Conservation (phyloP, 75 land plant genomes). For the Chamaecyparis obtusa region DNA sequence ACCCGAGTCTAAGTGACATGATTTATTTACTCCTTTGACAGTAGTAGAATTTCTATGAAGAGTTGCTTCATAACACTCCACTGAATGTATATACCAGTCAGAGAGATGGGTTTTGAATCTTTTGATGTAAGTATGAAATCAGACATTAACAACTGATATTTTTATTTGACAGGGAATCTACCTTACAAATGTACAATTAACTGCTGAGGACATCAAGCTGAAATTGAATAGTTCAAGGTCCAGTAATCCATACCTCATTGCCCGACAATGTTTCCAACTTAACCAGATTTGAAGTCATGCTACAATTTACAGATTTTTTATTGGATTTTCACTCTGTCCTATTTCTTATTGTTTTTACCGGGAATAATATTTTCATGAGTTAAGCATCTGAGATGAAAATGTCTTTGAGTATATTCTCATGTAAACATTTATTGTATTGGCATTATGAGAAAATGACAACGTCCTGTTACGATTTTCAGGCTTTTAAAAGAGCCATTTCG, state of each 20-base stretch:
- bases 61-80: not conserved
- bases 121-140: not conserved
- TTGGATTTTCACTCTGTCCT: not conserved
- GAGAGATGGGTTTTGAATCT: not conserved
- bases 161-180: constrained; percentile 9
- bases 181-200: constrained; percentile 7
- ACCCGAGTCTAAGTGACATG: not conserved
- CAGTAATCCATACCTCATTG: not conserved
- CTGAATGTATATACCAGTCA: not conserved
- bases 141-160: not conserved
- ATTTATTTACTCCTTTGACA: not conserved
- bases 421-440: not conserved
- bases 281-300: not conserved
- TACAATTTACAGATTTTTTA: not conserved
- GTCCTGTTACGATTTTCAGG: constrained; percentile 2
- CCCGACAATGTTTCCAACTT: not conserved
- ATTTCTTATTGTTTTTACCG: not conserved
- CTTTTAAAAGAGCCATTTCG: constrained; percentile 1
- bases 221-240: constrained; percentile 2
- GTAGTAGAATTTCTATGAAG: not conserved
- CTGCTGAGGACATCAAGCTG: constrained; percentile 8
- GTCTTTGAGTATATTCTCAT: not conserved
- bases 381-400: not conserved
- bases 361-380: not conserved
- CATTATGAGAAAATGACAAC: not conserved